These are phyloP conservation scores for Rhizophlyctis rosea DNA, from an alignment of 192 early-diverging fungal genomes.

Conservation along the genomic window DNA sequence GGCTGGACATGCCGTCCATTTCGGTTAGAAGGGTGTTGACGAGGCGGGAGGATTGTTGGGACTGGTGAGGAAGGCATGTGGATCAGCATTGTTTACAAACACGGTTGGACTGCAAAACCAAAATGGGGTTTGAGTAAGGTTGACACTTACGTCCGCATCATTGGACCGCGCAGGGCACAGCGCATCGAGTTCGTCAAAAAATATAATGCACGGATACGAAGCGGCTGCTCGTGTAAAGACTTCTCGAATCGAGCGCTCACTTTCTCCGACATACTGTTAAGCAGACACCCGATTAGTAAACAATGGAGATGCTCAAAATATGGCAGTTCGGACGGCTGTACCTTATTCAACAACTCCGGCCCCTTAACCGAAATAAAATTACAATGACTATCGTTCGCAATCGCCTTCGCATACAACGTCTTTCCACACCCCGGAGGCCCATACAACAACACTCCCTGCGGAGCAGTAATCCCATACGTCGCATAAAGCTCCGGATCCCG, in stretches of 20 bases:
- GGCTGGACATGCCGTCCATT: conserved; percentile 89
- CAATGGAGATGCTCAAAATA: too few relatives aligned
- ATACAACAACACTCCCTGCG: conserved; percentile 93
- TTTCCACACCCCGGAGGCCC: conserved; percentile 99
- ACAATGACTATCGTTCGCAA: conserved; percentile 94
- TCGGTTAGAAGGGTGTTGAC: conserved; percentile 98
- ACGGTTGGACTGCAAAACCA: too few relatives aligned
- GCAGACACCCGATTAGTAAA: too few relatives aligned
- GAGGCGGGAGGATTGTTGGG: conserved; percentile 85
- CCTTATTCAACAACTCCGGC: conserved; percentile 95
- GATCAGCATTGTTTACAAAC: too few relatives aligned
- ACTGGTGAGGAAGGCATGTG: too few relatives aligned
- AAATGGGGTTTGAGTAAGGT: too few relatives aligned
- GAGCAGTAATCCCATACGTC: conserved; percentile 82
- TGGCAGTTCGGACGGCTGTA: too few relatives aligned
- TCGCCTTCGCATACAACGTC: conserved; percentile 95
- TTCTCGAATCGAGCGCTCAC: conserved; percentile 91
- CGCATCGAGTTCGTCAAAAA: conserved; percentile 98
- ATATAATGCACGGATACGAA: conserved; percentile 93
- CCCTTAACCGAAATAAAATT: conserved; percentile 99
- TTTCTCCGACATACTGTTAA: conserved; percentile 90
- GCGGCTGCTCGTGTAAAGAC: conserved; percentile 92
- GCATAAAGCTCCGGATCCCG: conserved; percentile 84
- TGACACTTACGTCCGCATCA: conserved; percentile 76
- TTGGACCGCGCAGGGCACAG: conserved; percentile 82